Conservation (phyloP, 208 protist genomes). For the Wallacemonas sp. region DNA sequence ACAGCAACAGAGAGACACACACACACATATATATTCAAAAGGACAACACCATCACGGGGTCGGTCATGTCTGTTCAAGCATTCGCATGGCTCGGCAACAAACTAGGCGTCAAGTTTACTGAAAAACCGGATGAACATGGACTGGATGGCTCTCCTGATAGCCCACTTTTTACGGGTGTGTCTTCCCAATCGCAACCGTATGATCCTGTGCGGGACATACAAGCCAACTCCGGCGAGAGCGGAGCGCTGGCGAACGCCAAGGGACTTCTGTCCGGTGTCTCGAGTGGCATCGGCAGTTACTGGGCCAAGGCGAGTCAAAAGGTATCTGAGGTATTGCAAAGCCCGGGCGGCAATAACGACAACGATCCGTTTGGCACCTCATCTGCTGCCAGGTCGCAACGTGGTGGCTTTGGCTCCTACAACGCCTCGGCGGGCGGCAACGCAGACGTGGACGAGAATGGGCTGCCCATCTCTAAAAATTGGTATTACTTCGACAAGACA, state of each 20-base stretch:
- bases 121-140: constrained; percentile 6
- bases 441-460: constrained; percentile 81
- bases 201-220: constrained; percentile 1
- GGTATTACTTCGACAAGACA: constrained; percentile 79
- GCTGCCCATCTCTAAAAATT: constrained; percentile 76
- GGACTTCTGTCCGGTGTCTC: neutral
- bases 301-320: constrained; percentile 10
- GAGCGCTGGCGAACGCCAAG: neutral
- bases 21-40: neutral
- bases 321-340: constrained; percentile 8
- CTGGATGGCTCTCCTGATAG: constrained; percentile 3
- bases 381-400: neutral
- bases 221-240: neutral
- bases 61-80: constrained; percentile 76
- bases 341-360: constrained; percentile 4
- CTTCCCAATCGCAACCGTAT: constrained; percentile 16
- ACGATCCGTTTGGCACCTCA: constrained; percentile 2
- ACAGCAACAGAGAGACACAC: neutral
- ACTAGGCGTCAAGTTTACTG: constrained; percentile 77
- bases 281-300: constrained; percentile 10
- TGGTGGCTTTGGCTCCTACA: constrained; percentile 4
- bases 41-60: too few species aligned
- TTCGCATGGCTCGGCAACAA: constrained; percentile 79
- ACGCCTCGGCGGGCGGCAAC: constrained; percentile 24
- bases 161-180: neutral